phyloP scores from a whole-genome alignment of 2,329 filamentous ascomycete species.

The Lecanicillium sp. region DNA sequence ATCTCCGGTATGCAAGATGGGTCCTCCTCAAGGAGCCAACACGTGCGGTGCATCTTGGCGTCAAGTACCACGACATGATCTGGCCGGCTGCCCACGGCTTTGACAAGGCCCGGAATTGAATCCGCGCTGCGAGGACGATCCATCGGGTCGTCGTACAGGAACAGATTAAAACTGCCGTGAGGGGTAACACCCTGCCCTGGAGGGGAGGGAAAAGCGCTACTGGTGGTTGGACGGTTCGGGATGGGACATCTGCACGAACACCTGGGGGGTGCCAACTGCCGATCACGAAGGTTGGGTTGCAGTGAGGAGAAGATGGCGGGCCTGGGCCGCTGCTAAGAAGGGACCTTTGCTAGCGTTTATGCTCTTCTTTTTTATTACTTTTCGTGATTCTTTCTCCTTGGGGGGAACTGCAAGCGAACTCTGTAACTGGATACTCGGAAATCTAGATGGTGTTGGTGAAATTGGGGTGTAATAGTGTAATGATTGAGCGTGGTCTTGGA shows the following conservation, averaged over 20 bases:
- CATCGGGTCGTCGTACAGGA: neutral
- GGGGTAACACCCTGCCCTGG: neutral
- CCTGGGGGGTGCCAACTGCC: neutral
- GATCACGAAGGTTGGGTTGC: neutral
- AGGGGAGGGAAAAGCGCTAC: neutral
- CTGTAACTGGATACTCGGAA: neutral
- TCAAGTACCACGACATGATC: neutral
- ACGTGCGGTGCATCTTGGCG: neutral
- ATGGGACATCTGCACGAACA: neutral
- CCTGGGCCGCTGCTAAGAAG: neutral
- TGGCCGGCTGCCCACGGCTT: neutral
- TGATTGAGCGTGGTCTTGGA: neutral
- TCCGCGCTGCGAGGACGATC: neutral
- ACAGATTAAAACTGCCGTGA: neutral
- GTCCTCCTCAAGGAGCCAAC: neutral
- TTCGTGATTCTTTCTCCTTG: no score
- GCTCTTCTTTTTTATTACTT: neutral
- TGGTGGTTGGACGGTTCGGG: neutral
- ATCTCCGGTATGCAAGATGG: neutral
- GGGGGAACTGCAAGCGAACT: neutral
- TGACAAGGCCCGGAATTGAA: neutral
- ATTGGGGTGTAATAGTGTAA: neutral
- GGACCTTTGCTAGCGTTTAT: slow-evolving; percentile 1
- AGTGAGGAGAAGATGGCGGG: neutral
- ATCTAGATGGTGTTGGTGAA: neutral